Base-by-base conservation (phyloP, 768 basidiomycete genomes). In the Rickenella mellea region DNA sequence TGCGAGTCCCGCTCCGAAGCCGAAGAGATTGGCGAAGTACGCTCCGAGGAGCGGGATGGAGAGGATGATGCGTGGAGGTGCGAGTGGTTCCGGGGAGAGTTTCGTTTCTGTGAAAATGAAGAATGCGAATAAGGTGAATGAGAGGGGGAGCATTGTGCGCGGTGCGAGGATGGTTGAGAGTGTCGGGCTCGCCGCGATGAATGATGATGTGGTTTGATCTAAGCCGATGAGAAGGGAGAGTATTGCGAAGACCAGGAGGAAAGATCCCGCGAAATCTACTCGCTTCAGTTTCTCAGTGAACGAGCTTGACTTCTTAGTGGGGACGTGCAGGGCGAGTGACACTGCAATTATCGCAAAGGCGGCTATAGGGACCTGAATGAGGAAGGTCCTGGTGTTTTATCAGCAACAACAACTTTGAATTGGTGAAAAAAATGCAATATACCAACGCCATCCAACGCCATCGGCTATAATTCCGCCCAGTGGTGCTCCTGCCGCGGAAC, bases 401-500 rank as follows among this genome's bases (percentile, higher is more conserved):
- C 19, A 2, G 21, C 22, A 20, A 33, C 6, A 39, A 30, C 24
- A 32, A 11, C 31, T 15, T 17, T 39, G 2, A 19, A 27, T 20
- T 15, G 22, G 11, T 5, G 24, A 14, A 9, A 27, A 25, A 27
- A 8, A 10, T 9, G 6, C 25, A 7, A 48, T 54, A 7, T 40
- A 74, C 77, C 80, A 81, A 55, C 80, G 58, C 81, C 81, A 83
- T 4, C 80, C 79, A 30, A 80, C 71, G 8, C 60, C 73, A 50
- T 83, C 80, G 1, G 74, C 67, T 2, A 84, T 58, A 29, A 74
- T 66, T 5, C 80, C 80, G 9, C 80, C 80, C 0, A 80, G 55
- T 2, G 80, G 79, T 2, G 79, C 78, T 9, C 81, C 81, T 0
- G 65, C 61, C 1, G 73, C 69, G 19, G 73, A 73, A 8, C 81